Conservation (phyloP, 768 basidiomycete genomes). For the Podaxis rugospora region DNA sequence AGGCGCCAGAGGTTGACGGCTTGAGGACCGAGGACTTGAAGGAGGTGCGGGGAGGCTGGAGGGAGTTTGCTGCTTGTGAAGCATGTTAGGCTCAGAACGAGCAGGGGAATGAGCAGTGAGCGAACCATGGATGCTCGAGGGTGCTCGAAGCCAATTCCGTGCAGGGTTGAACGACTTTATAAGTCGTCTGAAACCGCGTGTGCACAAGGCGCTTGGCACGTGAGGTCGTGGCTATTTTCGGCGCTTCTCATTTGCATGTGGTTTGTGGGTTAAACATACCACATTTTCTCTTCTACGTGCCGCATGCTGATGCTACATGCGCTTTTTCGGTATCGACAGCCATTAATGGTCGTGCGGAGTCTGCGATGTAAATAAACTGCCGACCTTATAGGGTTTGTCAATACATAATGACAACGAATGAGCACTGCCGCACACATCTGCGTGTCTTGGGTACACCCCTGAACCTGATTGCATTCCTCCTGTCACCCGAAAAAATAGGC, state of each 20-base stretch:
- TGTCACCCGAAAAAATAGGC: neutral
- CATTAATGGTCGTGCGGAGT: neutral
- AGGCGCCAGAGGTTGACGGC: conserved; percentile 65
- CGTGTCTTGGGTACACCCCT: neutral
- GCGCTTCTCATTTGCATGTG: neutral
- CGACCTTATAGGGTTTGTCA: neutral
- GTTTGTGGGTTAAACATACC: neutral
- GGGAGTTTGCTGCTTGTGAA: neutral
- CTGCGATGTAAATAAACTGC: neutral
- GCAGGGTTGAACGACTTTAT: neutral
- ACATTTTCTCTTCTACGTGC: neutral
- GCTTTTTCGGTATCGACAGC: neutral
- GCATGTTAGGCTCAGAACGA: neutral
- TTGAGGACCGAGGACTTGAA: conserved; percentile 43
- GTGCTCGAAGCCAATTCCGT: neutral
- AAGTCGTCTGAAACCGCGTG: neutral
- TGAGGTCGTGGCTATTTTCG: conserved; percentile 4
- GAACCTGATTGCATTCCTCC: neutral
- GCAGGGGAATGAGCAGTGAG: neutral
- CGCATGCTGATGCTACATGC: neutral
- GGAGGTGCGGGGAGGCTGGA: conserved; percentile 9
- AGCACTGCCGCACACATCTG: no score
- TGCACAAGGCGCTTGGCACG: neutral
- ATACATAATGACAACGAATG: neutral
- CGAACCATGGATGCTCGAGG: conserved; percentile 1